Base-by-base conservation (phyloP, 164 flowering plant genomes). In the Tetracentron sinense region DNA sequence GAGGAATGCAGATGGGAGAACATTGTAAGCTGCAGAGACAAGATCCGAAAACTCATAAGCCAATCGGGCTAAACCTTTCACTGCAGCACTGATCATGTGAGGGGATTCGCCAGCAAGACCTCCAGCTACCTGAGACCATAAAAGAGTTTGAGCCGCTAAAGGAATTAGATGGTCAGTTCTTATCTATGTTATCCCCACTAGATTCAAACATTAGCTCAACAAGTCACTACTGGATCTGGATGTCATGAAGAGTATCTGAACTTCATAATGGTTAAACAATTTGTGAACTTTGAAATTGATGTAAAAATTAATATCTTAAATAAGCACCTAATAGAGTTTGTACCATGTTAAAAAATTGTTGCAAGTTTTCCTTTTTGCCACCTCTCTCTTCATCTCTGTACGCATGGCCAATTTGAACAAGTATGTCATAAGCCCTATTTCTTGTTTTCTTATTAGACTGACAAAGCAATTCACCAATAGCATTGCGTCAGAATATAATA, bases 31-130 rank as follows among this genome's bases (percentile, higher is more conserved):
- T 52, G 73, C 61, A 58, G 87, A 75, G 47, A 95, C 70, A 57
- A 95, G 97, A 69, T 95, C 97, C 25, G 94, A 78, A 64, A 95
- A 95, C 77, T 95, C 99, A 72, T 95, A 95, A 59, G 96, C 88
- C 83, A 95, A 82, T 23, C 99, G 99, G 73, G 99, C 97, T 66
- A 92, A 65, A 57, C 94, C 99, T 74, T 87, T 95, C 50, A 87
- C 84, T 51, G 97, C 87, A 57, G 97, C 97, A 81, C 99, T 92
- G 66, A 92, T 85, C 96, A 88, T 85, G 49, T 92, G 97, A 69
- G 99, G 97, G 56, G 88, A 81, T 67, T 89, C 90, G n/a, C 97
- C 92, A 69, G 92, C 91, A 68, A 95, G 65, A 50, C 96, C 88
- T 64, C 89, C 92, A 66, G 95, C 96, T 8, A 92, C 90, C 99